These are phyloP conservation scores for Colletotrichum echinochloae DNA, from an alignment of 2,329 filamentous ascomycete genomes.

Conservation along the genomic window DNA sequence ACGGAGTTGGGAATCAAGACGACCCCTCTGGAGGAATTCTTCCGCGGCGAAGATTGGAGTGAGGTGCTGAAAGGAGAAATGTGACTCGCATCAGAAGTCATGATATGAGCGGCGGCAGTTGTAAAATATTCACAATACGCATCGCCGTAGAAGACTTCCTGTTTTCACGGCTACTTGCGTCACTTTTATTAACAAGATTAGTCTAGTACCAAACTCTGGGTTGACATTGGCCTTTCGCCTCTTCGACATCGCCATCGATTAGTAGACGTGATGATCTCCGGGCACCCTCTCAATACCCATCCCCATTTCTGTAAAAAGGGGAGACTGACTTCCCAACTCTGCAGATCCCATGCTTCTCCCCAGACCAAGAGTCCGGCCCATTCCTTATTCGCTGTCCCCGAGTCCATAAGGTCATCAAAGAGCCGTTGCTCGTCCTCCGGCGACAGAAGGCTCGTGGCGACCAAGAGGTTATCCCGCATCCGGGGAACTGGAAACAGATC, in stretches of 20 bases:
- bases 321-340: slow-evolving; percentile 60
- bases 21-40: slow-evolving; percentile 37
- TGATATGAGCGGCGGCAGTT: not conserved
- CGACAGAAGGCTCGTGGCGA: not conserved
- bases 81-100: not conserved
- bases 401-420: slow-evolving; percentile 6
- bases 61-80: slow-evolving; percentile 9
- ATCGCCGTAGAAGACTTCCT: too few species aligned
- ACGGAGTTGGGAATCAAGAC: slow-evolving; percentile 36
- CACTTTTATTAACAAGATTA: not conserved
- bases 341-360: slow-evolving; percentile 58
- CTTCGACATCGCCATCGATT: slow-evolving; percentile 49
- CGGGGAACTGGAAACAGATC: slow-evolving; percentile 48
- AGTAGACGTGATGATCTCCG: slow-evolving; percentile 51
- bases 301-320: slow-evolving; percentile 58
- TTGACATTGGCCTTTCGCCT: slow-evolving; percentile 6
- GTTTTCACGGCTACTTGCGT: too few species aligned
- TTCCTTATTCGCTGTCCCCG: not conserved
- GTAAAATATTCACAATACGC: too few species aligned
- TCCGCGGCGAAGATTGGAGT: slow-evolving; percentile 40
- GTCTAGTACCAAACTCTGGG: not conserved
- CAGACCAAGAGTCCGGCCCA: slow-evolving; percentile 47
- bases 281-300: slow-evolving; percentile 52
- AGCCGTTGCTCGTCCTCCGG: slow-evolving; percentile 20
- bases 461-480: slow-evolving; percentile 47